Base-by-base conservation (phyloP, 2,329 filamentous ascomycete genomes). In the Akanthomyces muscarius region DNA sequence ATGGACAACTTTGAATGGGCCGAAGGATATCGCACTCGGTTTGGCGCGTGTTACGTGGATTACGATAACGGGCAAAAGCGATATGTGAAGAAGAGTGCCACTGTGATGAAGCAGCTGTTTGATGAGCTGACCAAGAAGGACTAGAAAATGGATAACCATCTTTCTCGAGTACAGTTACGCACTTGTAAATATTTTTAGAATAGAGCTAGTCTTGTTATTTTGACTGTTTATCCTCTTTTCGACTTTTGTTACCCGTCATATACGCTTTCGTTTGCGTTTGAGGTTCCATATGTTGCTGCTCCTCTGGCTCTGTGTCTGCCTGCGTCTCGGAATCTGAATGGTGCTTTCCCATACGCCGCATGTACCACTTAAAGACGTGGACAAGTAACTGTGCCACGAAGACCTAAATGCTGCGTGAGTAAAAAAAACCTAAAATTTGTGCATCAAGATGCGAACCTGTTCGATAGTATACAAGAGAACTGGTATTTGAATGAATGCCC, bases 1-100 rank as follows among this genome's bases (percentile, higher is more conserved):
- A 85, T 96, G 83, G 92, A 96, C 76, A 94, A 94, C 79, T 94
- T 94, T 70, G 91, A 94, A 76, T 94, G 90, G 90, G 90, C 91
- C n/a, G 91, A 96, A 74, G 91, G 91, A 13, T 96, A 94, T 72
- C 88, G 91, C 78, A 95, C 91, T 50, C 84, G 91, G 47, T 96
- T 96, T 70, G 91, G 91, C 30, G 90, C 92, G 63, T 91, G 88
- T 7, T 95, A 83, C 73, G 91, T 96, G 59, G 91, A 96, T 76
- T 96, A 95, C 14, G 13, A 41, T 41, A 3, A 41, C 14, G 38
- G 38, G 16, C 38, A 41, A 16, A 41, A 41, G 38, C 38, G 38
- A 16, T 41, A 41, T 5, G 13, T 10, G 4, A 41, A 41, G 38
- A 41, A 16, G 14, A 41, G 38, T 11, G 38, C 38, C 38, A 41